Base-by-base conservation (phyloP, 352 stramenopile genomes). In the Pythium utonaiense region DNA sequence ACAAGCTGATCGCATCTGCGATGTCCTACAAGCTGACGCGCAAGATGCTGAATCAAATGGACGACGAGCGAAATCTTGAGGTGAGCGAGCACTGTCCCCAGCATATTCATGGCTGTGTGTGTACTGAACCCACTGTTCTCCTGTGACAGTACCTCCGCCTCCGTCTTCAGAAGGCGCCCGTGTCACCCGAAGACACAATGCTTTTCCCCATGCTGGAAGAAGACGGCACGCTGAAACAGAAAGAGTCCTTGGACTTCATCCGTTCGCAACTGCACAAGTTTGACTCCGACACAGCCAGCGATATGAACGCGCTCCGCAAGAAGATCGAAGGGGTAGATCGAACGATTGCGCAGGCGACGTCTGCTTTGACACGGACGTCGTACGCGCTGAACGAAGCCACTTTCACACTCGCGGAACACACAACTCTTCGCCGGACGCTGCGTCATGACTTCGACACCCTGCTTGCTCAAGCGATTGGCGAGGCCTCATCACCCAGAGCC, bases 301-400 rank as follows among this genome's bases (percentile, higher is more conserved):
- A 95, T 47, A 89, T 80, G 5, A 66, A 70, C 24, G 74, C 89
- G 3, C 62, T 95, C 14, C 85, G 86, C 21, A 67, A 75, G 1
- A 95, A 94, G 62, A 92, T 92, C 54, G 85, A 93, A 41, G 61
- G 50, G n/a, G 76, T 82, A 2, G 79, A 93, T 58, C 79, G 73
- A 34, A 72, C 69, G 1, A 72, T 88, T 25, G 83, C 76, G 1
- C 59, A 76, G 22, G 77, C 80, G 1, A 80, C 83, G 19, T 77
- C 72, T 3, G 44, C 78, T 21, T 70, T 88, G 21, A 76, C 83
- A 24, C 67, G 65, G 49, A 73, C 71, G 24, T 81, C 78, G n/a
- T 88, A 89, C 45, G 71, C 70, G 25, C 60, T 89, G 14, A 91
- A 71, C 3, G 85, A 92, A 49, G 70, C 66, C 38, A 74, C 77